These are phyloP conservation scores for Coelastrella sp. DNA, from an alignment of 139 green algal species.

Conservation along the genomic window DNA sequence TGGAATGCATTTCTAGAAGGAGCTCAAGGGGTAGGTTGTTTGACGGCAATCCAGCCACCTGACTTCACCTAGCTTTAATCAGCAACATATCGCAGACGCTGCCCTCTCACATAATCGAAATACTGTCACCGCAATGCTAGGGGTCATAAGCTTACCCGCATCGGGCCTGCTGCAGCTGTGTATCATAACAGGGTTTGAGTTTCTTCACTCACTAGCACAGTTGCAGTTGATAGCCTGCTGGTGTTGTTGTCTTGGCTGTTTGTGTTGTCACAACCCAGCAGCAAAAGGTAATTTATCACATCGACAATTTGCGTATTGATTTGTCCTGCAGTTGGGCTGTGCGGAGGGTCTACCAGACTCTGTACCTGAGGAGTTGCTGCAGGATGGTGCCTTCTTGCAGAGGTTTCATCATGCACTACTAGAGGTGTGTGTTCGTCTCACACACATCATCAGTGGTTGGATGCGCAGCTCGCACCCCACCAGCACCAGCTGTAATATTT, in stretches of 20 bases:
- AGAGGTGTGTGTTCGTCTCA: conserved; percentile 64
- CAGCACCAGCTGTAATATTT: background rate
- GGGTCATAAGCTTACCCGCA: too few species aligned
- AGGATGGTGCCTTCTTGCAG: conserved; percentile 79
- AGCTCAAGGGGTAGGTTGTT: conserved; percentile 63
- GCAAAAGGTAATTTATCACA: background rate
- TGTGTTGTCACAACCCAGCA: background rate
- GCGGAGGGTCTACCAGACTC: conserved; percentile 70
- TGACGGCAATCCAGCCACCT: too few species aligned
- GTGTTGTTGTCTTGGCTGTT: background rate
- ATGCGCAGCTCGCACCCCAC: background rate
- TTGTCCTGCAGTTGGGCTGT: conserved; percentile 45
- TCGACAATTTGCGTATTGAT: background rate
- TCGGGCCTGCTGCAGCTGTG: too few species aligned
- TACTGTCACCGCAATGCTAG: too few species aligned
- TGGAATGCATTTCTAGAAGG: conserved; percentile 87
- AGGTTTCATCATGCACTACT: conserved; percentile 89
- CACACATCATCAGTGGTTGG: background rate
- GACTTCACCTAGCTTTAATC: background rate
- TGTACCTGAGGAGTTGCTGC: conserved; percentile 68
- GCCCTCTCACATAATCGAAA: too few species aligned
- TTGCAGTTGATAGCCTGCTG: too few species aligned
- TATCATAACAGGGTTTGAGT: too few species aligned
- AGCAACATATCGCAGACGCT: background rate
- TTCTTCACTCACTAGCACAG: too few species aligned